phyloP scores from a whole-genome alignment of 2,329 filamentous ascomycete genomes.

The Fulvia fulva region DNA sequence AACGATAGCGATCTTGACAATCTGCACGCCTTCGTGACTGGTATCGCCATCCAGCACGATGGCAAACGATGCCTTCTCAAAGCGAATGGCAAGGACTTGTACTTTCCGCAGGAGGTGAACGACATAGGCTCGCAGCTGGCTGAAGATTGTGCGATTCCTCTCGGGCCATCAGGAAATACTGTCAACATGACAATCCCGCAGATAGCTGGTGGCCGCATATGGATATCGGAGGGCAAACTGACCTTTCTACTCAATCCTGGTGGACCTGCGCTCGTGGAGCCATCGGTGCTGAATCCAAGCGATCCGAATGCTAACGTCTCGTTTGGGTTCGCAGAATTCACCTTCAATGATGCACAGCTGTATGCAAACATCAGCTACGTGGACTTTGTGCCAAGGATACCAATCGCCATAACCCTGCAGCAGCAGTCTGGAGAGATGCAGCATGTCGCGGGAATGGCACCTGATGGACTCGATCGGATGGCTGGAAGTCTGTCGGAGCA shows the following conservation, averaged over 20 bases:
- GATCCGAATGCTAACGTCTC: constrained; percentile 45
- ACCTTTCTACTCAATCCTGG: constrained; percentile 37
- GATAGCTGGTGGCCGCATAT: constrained; percentile 38
- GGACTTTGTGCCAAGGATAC: constrained; percentile 39
- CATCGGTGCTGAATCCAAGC: constrained; percentile 34
- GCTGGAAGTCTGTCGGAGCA: constrained; percentile 55
- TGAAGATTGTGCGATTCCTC: constrained; percentile 36
- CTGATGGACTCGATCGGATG: constrained; percentile 56
- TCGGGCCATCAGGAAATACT: constrained; percentile 33
- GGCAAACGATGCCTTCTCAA: constrained; percentile 33
- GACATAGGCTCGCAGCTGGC: constrained; percentile 31
- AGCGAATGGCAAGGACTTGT: constrained; percentile 33
- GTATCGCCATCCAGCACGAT: constrained; percentile 35
- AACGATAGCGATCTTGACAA: constrained; percentile 33
- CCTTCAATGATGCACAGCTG: constrained; percentile 44
- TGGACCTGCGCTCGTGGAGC: constrained; percentile 36
- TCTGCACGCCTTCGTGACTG: constrained; percentile 36
- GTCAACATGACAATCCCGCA: constrained; percentile 32
- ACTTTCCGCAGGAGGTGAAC: constrained; percentile 32
- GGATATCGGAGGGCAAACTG: constrained; percentile 34
- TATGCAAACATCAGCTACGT: constrained; percentile 46
- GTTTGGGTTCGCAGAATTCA: constrained; percentile 49
- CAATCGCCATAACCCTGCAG: constrained; percentile 38
- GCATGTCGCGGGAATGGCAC: constrained; percentile 57
- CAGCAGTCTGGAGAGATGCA: constrained; percentile 38